phyloP scores from a whole-genome alignment of 257 asterid genomes.

The Solanum dulcamara region DNA sequence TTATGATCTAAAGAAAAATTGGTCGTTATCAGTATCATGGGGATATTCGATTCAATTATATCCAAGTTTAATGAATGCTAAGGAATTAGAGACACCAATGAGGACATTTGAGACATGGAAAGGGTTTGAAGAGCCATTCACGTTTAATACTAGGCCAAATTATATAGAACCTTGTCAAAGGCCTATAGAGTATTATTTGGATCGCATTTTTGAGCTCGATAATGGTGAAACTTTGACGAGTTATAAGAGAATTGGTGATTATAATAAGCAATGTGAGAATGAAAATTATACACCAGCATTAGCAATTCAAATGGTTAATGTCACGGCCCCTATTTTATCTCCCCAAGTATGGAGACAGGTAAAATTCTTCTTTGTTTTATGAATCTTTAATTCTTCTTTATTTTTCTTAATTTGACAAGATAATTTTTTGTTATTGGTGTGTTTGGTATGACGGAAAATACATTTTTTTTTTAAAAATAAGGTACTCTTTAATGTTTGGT shows the following conservation, averaged over 20 bases:
- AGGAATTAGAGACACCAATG: constrained; percentile 47
- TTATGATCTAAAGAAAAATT: constrained; percentile 37
- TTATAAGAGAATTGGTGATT: constrained; percentile 21
- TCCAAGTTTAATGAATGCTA: constrained; percentile 27
- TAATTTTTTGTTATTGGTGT: neutral
- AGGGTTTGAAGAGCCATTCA: constrained; percentile 46
- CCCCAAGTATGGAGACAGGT: constrained; percentile 57
- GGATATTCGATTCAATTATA: constrained; percentile 62
- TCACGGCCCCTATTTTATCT: constrained; percentile 32
- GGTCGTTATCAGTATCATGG: constrained; percentile 71
- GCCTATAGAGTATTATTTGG: constrained; percentile 35
- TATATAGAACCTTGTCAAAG: constrained; percentile 40
- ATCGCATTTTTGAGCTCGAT: constrained; percentile 14
- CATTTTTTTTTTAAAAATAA: neutral
- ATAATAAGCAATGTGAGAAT: constrained; percentile 13
- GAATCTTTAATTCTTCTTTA: neutral
- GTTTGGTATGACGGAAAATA: neutral
- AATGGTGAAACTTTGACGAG: constrained; percentile 22
- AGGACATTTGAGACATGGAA: constrained; percentile 70
- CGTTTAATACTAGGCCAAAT: constrained; percentile 42
- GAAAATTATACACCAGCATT: constrained; percentile 22
- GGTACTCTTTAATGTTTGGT: neutral
- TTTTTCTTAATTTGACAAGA: neutral
- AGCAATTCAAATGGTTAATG: constrained; percentile 29
- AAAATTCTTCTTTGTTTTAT: neutral